Conservation (phyloP, 768 basidiomycete genomes). For the Leccinum obscurum region DNA sequence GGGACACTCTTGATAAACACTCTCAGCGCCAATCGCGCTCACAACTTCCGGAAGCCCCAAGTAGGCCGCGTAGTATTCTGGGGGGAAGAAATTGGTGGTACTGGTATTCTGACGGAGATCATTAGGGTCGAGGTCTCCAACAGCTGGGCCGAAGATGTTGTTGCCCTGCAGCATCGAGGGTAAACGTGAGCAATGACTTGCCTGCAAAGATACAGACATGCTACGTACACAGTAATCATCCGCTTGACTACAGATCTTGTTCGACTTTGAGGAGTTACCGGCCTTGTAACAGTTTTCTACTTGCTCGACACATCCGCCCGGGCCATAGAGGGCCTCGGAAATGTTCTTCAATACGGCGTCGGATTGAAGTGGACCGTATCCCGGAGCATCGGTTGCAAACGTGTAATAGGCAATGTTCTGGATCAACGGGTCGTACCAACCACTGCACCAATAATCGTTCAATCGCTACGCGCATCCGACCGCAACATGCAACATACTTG, state of each 20-base stretch:
- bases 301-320: constrained; percentile 54
- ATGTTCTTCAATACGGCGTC: constrained; percentile 45
- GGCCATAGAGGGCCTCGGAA: constrained; percentile 46
- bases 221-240: constrained; percentile 56
- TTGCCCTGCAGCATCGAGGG: constrained; percentile 32
- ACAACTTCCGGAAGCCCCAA: constrained; percentile 38
- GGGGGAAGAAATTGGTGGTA: constrained; percentile 43
- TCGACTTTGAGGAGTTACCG: constrained; percentile 44
- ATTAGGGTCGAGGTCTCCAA: constrained; percentile 52
- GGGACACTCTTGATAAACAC: constrained; percentile 49
- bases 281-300: constrained; percentile 59
- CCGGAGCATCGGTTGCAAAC: constrained; percentile 62
- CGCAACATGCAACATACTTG: constrained; percentile 39
- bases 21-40: constrained; percentile 54
- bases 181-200: neutral
- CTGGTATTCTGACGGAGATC: constrained; percentile 54
- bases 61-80: constrained; percentile 53
- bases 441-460: constrained; percentile 35
- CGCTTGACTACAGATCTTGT: constrained; percentile 50
- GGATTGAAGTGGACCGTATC: constrained; percentile 62
- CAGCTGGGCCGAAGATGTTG: constrained; percentile 49
- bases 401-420: constrained; percentile 61
- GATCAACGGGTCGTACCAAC: constrained; percentile 66
- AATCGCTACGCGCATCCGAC: neutral
- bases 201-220: neutral